Evolutionary conservation across 176 grass and related monocot genomes (phyloP), one percentile per base, ranked within the genome.

Genomic region (Aegilops bicornis): DNA sequence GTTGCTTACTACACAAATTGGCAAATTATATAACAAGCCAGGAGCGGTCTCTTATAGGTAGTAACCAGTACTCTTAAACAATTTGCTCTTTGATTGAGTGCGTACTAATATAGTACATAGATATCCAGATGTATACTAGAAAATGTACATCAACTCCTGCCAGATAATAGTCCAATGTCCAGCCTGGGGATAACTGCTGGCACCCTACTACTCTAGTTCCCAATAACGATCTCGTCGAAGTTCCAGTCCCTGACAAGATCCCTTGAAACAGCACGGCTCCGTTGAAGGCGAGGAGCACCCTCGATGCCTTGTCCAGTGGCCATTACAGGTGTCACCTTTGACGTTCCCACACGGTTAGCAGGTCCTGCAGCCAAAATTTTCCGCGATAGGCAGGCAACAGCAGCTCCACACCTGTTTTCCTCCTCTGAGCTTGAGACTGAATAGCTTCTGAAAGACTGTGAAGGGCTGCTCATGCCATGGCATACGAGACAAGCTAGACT

Each of bases 181-280:
- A 78, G 80, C 5, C 65, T 86, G 39, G 64, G 81, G 61, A 24
- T 20, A 77, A 62, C 29, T n/a, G 13, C 7, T 66, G 50, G 61
- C 48, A 69, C 19, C 68, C 70, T 86, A 82, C 70, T 86, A 82
- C 36, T 84, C 89, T 97, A 92, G 37, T 84, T 91, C 56, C 78
- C 82, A n/a, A 90, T 56, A 84, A 89, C 77, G 64, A 90, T 84
- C 81, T 97, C 92, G 47, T 95, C 95, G 6, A 97, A 97, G 77
- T 97, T 97, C 95, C 92, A 97, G 89, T 97, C 89, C 88, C 91
- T 89, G 29, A 97, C 95, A 13, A 95, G 90, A 66, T 97, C 95
- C 71, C 95, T 91, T 16, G 90, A 93, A 86, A 97, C 92, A 43
- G 95, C 95, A 30, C 64, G 90, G 82, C 95, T 97, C 54, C 95